Percentiles rank a stretch among this genome's conserved stretches.
These are phyloP conservation scores for Mycena polygramma DNA, from an alignment of 768 basidiomycete species.

Conservation along the genomic window DNA sequence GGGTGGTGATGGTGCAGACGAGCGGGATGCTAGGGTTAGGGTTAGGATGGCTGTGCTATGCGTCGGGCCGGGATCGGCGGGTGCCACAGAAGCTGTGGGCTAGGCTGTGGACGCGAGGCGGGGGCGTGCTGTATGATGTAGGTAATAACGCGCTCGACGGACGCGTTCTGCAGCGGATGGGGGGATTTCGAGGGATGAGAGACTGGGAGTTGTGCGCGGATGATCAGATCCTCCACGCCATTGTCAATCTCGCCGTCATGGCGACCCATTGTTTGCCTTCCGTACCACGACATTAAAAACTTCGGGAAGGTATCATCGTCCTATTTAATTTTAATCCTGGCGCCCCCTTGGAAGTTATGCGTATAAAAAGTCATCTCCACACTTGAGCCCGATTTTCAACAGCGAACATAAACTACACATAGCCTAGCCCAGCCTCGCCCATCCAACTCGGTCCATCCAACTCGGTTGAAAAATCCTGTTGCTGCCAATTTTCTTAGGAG, in stretches of 20 bases:
- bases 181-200: background rate
- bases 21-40: conserved; percentile 29
- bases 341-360: too few relatives aligned
- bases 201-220: background rate
- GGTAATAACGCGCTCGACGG: background rate
- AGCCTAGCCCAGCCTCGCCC: too few relatives aligned
- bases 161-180: background rate
- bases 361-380: too few relatives aligned
- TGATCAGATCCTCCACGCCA: background rate
- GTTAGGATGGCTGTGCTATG: conserved; percentile 23
- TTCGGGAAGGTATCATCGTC: too few relatives aligned
- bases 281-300: too few relatives aligned
- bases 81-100: background rate
- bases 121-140: background rate
- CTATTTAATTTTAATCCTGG: too few relatives aligned
- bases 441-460: too few relatives aligned
- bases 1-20: conserved; percentile 29
- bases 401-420: too few relatives aligned
- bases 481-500: too few relatives aligned
- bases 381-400: too few relatives aligned
- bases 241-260: conserved; percentile 12
- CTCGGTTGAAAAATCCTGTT: too few relatives aligned
- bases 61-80: background rate
- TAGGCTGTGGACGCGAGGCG: background rate
- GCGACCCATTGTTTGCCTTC: conserved; percentile 15